Evolutionary conservation across 495 filamentous ascomycete species (phyloP).

Genomic region (Trichoderma asperelloides): DNA sequence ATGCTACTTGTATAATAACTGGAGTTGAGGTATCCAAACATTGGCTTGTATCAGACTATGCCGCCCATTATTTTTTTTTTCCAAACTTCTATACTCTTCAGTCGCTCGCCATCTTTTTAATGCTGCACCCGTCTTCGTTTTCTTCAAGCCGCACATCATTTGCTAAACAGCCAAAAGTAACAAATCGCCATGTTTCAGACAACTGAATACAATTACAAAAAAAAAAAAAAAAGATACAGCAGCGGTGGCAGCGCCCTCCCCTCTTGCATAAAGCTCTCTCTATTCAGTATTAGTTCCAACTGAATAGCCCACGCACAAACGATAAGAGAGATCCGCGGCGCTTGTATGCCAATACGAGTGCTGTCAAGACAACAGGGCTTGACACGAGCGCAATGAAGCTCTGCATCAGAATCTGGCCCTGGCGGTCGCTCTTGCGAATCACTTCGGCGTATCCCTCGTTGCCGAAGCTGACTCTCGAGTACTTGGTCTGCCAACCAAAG

Average conservation of each 20-base stretch:
- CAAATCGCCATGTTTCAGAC: neutral
- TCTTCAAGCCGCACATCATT: neutral
- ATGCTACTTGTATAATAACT: neutral
- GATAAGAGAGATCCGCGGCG: conserved; percentile 11
- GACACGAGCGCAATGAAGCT: conserved; percentile 21
- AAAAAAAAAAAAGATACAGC: neutral
- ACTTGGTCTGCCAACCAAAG: conserved; percentile 84
- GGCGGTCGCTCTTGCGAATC: conserved; percentile 52
- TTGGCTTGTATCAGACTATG: neutral
- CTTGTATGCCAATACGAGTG: conserved; percentile 11
- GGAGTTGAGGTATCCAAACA: neutral
- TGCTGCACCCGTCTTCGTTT: neutral
- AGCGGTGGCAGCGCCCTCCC: neutral
- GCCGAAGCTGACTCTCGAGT: conserved; percentile 84
- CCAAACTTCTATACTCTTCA: neutral
- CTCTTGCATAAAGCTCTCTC: neutral
- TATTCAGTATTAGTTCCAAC: neutral
- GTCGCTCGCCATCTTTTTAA: neutral
- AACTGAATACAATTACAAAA: neutral
- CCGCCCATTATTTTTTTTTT: neutral
- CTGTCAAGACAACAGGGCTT: conserved; percentile 21
- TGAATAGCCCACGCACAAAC: neutral
- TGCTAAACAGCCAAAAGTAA: neutral
- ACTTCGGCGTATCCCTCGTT: conserved; percentile 88
- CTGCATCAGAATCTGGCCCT: conserved; percentile 52